Evolutionary conservation across 2,329 filamentous ascomycete genomes (phyloP).

Genomic region (Aureobasidium vineae): DNA sequence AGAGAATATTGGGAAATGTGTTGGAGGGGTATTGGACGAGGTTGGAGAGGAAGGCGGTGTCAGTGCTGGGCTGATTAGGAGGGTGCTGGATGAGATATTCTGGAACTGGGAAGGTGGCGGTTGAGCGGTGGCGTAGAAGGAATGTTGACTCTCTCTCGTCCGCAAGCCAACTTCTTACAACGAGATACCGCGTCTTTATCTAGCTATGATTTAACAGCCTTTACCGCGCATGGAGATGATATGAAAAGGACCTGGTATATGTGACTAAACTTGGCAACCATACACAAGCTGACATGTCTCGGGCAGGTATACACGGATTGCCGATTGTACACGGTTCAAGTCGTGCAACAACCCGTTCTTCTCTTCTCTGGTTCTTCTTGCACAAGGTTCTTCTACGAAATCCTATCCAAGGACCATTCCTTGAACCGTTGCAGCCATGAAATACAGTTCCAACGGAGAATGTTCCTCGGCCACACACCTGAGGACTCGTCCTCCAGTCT

Average conservation of each 20-base stretch:
- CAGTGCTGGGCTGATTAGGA: background rate
- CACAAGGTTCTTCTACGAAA: background rate
- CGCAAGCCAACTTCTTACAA: too few relatives aligned
- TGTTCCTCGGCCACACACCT: background rate
- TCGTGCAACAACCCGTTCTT: background rate
- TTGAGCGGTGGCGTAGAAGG: background rate
- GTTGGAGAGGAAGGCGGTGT: background rate
- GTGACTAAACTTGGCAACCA: background rate
- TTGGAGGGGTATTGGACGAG: background rate
- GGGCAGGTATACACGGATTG: background rate
- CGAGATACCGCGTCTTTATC: too few relatives aligned
- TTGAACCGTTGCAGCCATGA: background rate
- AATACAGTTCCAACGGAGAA: background rate
- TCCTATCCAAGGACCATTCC: background rate
- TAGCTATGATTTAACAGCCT: too few relatives aligned
- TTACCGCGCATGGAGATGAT: too few relatives aligned
- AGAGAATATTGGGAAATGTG: constrained; percentile 2
- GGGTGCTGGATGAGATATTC: background rate
- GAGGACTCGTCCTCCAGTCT: too few relatives aligned
- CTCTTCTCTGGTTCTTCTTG: background rate
- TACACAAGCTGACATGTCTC: background rate
- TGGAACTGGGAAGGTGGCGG: background rate
- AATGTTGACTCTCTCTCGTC: too few relatives aligned
- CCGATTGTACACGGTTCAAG: too few relatives aligned
- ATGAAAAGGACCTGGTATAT: too few relatives aligned